These are phyloP conservation scores for Aquilaria yunnanensis DNA, from an alignment of 345 rosid species.

Conservation along the genomic window DNA sequence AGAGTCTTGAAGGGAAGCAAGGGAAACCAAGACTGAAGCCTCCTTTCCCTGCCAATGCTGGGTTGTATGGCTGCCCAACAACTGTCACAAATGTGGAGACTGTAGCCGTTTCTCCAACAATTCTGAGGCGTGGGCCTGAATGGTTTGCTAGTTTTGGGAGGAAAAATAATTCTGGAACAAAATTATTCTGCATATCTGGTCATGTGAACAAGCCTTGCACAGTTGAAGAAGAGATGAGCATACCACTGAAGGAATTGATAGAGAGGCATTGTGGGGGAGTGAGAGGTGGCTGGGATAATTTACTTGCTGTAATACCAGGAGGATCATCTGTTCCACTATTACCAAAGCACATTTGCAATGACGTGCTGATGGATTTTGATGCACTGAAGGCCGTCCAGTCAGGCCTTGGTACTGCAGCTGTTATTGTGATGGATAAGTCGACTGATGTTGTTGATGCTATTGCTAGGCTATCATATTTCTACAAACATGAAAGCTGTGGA, in stretches of 20 bases:
- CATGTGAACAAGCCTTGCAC: constrained; percentile 97
- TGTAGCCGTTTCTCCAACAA: constrained; percentile 95
- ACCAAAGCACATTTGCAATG: constrained; percentile 81
- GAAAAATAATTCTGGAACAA: constrained; percentile 90
- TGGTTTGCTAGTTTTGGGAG: constrained; percentile 99
- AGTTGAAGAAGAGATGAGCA: constrained; percentile 96
- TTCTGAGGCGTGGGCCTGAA: constrained; percentile 93
- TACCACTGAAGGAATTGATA: constrained; percentile 82
- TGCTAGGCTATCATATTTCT: constrained; percentile 94
- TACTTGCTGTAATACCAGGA: constrained; percentile 92
- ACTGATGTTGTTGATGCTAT: constrained; percentile 98
- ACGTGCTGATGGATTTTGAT: constrained; percentile 94
- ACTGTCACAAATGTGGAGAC: constrained; percentile 98
- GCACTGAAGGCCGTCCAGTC: constrained; percentile 96
- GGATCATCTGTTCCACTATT: constrained; percentile 92
- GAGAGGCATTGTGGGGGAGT: constrained; percentile 97
- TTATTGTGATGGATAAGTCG: constrained; percentile 97
- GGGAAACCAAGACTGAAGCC: constrained; percentile 99
- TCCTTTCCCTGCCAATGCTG: constrained; percentile 97
- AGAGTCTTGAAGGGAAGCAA: constrained; percentile 97
- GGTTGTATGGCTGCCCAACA: constrained; percentile 94
- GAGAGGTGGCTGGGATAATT: constrained; percentile 97
- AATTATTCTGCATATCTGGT: constrained; percentile 77
- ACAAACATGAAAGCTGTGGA: constrained; percentile 98
- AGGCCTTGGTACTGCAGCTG: constrained; percentile 95